phyloP scores from a whole-genome alignment of 192 early-diverging fungal genomes.

The Rhizoclosmatium sp. region DNA sequence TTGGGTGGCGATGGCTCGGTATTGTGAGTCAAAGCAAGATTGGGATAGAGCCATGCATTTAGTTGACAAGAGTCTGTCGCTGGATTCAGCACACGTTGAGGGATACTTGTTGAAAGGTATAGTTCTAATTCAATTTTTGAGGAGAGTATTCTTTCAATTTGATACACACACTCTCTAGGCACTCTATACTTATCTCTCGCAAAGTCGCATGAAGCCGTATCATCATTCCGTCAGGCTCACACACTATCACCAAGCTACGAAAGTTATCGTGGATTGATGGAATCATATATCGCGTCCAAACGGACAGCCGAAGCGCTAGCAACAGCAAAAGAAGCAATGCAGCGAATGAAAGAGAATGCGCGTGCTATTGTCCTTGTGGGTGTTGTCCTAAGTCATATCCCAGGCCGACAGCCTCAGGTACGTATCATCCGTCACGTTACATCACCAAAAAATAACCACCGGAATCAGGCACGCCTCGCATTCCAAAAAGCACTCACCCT shows the following conservation, averaged over 20 bases:
- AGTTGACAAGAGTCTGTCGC: constrained; percentile 11
- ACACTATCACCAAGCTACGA: neutral
- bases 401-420: constrained; percentile 15
- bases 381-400: constrained; percentile 18
- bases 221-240: constrained; percentile 4
- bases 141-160: neutral
- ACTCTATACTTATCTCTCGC: neutral
- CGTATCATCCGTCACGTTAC: neutral
- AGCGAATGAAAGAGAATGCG: constrained; percentile 25
- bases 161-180: neutral
- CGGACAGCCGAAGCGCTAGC: constrained; percentile 23
- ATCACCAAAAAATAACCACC: neutral
- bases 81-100: constrained; percentile 6
- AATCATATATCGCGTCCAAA: constrained; percentile 18
- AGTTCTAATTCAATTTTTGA: neutral
- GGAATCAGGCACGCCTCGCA: neutral
- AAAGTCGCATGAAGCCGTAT: constrained; percentile 19
- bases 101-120: constrained; percentile 20
- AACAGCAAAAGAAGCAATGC: constrained; percentile 21
- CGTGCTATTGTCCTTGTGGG: constrained; percentile 22
- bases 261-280: constrained; percentile 27
- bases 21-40: constrained; percentile 26
- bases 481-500: constrained; percentile 27
- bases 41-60: constrained; percentile 18
- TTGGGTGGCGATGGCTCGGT: constrained; percentile 29